Base-by-base conservation (phyloP, 106 monocot genomes). In the Dendrobium chrysotoxum region DNA sequence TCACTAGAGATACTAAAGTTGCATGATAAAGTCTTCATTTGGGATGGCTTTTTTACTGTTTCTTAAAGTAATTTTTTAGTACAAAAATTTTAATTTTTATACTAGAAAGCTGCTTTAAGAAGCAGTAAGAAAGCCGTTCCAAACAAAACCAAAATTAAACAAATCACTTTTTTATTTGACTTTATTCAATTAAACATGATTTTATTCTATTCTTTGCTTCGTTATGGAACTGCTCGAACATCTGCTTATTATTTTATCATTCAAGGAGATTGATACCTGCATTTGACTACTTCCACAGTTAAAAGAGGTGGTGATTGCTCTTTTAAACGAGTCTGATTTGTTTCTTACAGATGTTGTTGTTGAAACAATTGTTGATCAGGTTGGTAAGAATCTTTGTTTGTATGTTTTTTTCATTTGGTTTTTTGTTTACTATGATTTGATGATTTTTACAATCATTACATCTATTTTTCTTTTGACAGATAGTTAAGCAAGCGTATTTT, bases 221-320 rank as follows among this genome's bases (percentile, higher is more conserved):
- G 23, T 71, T 71, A 13, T 35, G 12, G 16, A 35, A 13, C 16
- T 64, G 2, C 64, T 64, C 7, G 10, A 71, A 28, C 3, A 35
- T 71, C 21, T 71, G 35, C 35, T 35, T 35, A 16, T 31, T 31
- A 15, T 71, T 31, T 71, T 31, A 9, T 80, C 75, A 28, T 31
- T 58, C 9, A 53, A 20, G 16, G 30, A 81, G 20, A 21, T 10
- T 45, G 28, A 46, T 44, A 21, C 2, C 2, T 75, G 10, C 17
- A 2, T 82, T 80, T 71, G 16, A 26, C 31, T 15, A 26, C 9
- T 21, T 42, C 77, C 26, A 38, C 86, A 97, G 94, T 80, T 98
- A 80, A 92, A 92, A 73, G 98, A 98, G 78, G 92, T 98, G 98
- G 98, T 98, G 15, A 17, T 91, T 58, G 98, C 94, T 68, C 87